Base-by-base conservation (phyloP, 495 filamentous ascomycete genomes). In the Annulohypoxylon nitens region DNA sequence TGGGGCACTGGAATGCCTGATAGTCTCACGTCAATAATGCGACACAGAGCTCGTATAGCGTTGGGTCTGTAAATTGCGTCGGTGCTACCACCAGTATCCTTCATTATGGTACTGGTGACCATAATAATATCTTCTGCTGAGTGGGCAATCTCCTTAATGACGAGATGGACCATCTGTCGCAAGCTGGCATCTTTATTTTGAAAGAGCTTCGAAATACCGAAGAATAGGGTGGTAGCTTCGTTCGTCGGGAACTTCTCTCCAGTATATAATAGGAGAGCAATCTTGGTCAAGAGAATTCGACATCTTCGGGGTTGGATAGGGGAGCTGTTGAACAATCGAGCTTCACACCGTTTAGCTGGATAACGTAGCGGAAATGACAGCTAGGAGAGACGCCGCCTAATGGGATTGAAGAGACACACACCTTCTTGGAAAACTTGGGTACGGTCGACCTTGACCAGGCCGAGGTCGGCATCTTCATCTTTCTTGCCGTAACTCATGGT, bases 101-200 rank as follows among this genome's bases (percentile, higher is more conserved):
- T 99, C 95, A 99, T 99, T 71, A 99, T 97, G 75, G 94, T 97
- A 83, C 93, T 95, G 23, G 96, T 99, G 60, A 97, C 95, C 96
- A 99, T 98, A 75, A 99, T 99, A 67, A 97, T 95, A 87, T 99
- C 96, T 82, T 98, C 95, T 33, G 97, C 95, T n/a, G 94, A 97
- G 78, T 90, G 88, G 69, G 95, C 93, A 73, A 99, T 86, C 87
- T 99, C 96, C 87, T 97, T 98, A 85, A 99, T 91, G 73, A 97
- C 90, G 34, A 99, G 87, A 84, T 98, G 97, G 39, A 99, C 95
- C 95, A 98, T 98, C 86, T 99, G 96, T 76, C 96, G 94, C 81
- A 99, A 87, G 71, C 93, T 94, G 74, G 95, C 93, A 90, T 99
- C 96, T 82, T 97, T 97, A 83, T 98, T 98, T 84, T 99, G 96